These are phyloP conservation scores for Sechiopsis laciniata DNA, from an alignment of 306 rosid species.

Conservation along the genomic window DNA sequence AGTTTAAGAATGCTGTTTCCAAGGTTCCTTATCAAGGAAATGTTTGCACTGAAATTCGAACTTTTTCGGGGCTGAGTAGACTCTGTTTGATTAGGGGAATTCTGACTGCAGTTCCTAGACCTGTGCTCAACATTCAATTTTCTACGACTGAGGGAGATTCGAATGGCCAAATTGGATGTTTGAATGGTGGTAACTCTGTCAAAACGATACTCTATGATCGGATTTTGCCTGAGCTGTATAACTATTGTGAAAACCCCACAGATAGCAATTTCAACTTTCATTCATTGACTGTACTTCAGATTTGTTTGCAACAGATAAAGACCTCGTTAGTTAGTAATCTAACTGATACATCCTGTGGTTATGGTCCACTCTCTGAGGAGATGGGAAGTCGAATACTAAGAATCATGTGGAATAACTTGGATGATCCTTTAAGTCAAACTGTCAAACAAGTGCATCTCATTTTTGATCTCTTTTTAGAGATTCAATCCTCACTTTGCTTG, in stretches of 20 bases:
- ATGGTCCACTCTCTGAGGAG: conserved; percentile 72
- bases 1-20: conserved; percentile 32
- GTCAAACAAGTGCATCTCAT: conserved; percentile 90
- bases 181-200: conserved; percentile 22
- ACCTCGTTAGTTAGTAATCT: conserved; percentile 53
- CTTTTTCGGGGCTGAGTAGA: conserved; percentile 61
- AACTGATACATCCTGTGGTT: conserved; percentile 32
- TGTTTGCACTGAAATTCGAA: conserved; percentile 39
- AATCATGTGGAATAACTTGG: conserved; percentile 88
- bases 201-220: conserved; percentile 80
- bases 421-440: conserved; percentile 92
- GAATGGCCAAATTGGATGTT: conserved; percentile 29
- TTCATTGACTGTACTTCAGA: conserved; percentile 87
- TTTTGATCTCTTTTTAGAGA: conserved; percentile 83
- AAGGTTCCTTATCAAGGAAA: conserved; percentile 60
- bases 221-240: conserved; percentile 85
- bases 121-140: conserved; percentile 62
- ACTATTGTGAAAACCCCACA: conserved; percentile 69
- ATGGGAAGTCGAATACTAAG: conserved; percentile 69
- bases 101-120: conserved; percentile 76
- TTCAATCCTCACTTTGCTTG: conserved; percentile 68
- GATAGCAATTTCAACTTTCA: conserved; percentile 94
- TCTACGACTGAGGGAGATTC: conserved; percentile 18
- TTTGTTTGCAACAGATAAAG: conserved; percentile 91
- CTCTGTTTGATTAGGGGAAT: conserved; percentile 85